phyloP scores from a whole-genome alignment of 371 early-diverging fungal genomes.

The Rhizomucor miehei region DNA sequence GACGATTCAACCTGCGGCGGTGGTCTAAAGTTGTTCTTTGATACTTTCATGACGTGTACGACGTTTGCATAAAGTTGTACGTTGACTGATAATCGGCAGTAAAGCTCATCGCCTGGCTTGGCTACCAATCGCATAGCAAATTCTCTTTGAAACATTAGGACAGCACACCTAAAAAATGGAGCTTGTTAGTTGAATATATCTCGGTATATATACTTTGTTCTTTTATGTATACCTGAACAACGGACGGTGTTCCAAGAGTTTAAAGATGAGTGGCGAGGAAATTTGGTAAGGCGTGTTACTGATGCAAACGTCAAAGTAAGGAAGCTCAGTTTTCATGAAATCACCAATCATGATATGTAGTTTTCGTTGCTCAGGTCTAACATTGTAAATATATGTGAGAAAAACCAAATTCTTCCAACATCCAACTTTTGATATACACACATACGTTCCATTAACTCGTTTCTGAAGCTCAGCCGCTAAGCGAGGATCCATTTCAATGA shows the following conservation, averaged over 20 bases:
- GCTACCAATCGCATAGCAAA: conserved; percentile 98
- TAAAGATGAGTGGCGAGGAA: conserved; percentile 96
- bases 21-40: conserved; percentile 98
- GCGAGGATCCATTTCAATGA: conserved; percentile 98
- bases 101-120: conserved; percentile 91
- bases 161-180: conserved; percentile 61
- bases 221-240: conserved; percentile 64
- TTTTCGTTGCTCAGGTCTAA: conserved; percentile 77
- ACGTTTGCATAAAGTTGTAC: conserved; percentile 98
- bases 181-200: too few species aligned
- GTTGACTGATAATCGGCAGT: conserved; percentile 96
- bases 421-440: too few species aligned
- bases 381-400: neutral
- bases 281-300: conserved; percentile 99
- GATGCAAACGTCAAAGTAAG: conserved; percentile 99
- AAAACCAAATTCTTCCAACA: too few species aligned
- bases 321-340: conserved; percentile 95
- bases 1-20: conserved; percentile 99
- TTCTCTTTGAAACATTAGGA: conserved; percentile 99
- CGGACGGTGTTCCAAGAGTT: conserved; percentile 93
- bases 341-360: conserved; percentile 98
- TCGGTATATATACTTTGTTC: too few species aligned
- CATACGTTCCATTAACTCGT: conserved; percentile 94
- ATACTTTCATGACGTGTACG: conserved; percentile 96
- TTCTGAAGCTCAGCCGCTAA: conserved; percentile 98